These are phyloP conservation scores for Hirsutella rhossiliensis DNA, from an alignment of 2,329 filamentous ascomycete species.

Conservation along the genomic window DNA sequence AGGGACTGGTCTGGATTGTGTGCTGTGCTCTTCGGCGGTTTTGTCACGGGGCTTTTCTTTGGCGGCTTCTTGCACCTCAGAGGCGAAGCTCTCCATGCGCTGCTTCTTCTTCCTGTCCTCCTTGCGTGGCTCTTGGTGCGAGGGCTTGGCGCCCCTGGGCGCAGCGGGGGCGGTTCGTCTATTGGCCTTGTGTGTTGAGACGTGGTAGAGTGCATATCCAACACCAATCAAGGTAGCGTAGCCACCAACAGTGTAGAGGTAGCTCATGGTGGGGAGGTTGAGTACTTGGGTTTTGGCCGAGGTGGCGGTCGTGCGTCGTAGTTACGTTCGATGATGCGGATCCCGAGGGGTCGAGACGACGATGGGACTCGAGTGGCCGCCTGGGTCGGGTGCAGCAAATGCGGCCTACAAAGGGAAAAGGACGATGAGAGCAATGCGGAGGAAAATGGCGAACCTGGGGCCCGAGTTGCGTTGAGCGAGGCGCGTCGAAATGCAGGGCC, in stretches of 20 bases:
- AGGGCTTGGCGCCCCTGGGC: slow-evolving; percentile 16
- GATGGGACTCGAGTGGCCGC: neutral
- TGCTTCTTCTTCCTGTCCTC: slow-evolving; percentile 34
- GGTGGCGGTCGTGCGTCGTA: neutral
- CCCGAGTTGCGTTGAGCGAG: neutral
- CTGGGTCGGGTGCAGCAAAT: neutral
- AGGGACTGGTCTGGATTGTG: slow-evolving; percentile 13
- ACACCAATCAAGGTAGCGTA: slow-evolving; percentile 24
- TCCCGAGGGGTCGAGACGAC: neutral
- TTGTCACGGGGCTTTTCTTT: slow-evolving; percentile 24
- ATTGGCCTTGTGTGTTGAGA: slow-evolving; percentile 22
- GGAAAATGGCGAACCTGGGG: neutral
- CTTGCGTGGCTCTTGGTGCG: slow-evolving; percentile 22
- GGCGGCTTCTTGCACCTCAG: slow-evolving; percentile 20
- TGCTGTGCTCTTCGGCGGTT: slow-evolving; percentile 12
- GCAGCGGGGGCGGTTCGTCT: slow-evolving; percentile 15
- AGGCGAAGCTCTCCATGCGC: slow-evolving; percentile 27
- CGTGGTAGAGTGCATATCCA: slow-evolving; percentile 21
- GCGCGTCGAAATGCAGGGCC: slow-evolving; percentile 6
- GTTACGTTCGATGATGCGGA: neutral
- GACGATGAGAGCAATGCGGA: neutral
- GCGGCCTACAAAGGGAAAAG: neutral
- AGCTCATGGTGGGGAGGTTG: slow-evolving; percentile 14
- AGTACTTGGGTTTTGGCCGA: neutral
- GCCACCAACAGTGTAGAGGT: slow-evolving; percentile 23